Percentiles rank a stretch among this genome's conserved stretches.
phyloP scores from a whole-genome alignment of 352 stramenopile genomes.

The Globisporangium viniferum region DNA sequence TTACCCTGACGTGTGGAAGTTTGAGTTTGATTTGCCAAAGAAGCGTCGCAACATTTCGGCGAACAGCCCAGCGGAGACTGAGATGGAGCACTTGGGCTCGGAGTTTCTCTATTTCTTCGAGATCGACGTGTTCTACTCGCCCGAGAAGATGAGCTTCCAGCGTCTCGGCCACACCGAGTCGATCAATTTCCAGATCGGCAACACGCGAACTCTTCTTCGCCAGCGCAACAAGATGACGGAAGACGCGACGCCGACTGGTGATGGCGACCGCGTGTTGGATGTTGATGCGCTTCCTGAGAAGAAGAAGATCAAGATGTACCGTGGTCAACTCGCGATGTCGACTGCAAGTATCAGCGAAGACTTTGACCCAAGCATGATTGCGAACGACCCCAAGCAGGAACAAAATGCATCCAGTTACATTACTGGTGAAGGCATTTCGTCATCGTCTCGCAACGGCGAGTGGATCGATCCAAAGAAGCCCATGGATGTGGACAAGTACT shows the following conservation, averaged over 20 bases:
- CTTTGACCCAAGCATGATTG: slow-evolving; percentile 9
- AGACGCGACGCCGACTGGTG: slow-evolving; percentile 29
- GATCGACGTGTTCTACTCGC: slow-evolving; percentile 77
- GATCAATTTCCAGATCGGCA: slow-evolving; percentile 84
- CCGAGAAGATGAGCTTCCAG: slow-evolving; percentile 55
- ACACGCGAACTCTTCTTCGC: slow-evolving; percentile 78
- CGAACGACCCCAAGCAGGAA: slow-evolving; percentile 10
- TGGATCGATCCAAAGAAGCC: slow-evolving; percentile 21
- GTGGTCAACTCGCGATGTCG: slow-evolving; percentile 34
- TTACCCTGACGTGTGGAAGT: slow-evolving; percentile 88
- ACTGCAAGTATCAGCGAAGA: slow-evolving; percentile 41
- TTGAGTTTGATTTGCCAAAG: slow-evolving; percentile 86
- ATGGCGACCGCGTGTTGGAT: slow-evolving; percentile 46
- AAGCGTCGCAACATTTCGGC: slow-evolving; percentile 71
- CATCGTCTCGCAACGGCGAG: slow-evolving; percentile 27
- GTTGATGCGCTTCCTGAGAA: slow-evolving; percentile 67
- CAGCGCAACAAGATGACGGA: slow-evolving; percentile 80
- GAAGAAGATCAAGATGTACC: slow-evolving; percentile 68
- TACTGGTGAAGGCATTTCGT: slow-evolving; percentile 32
- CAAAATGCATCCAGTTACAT: slow-evolving; percentile 25
- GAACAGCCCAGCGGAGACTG: slow-evolving; percentile 22
- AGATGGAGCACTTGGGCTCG: slow-evolving; percentile 37
- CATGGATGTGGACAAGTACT: slow-evolving; percentile 42
- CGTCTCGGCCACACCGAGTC: slow-evolving; percentile 67
- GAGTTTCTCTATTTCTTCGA: slow-evolving; percentile 88